These are phyloP conservation scores for Plasmopara muralis DNA, from an alignment of 352 stramenopile species.

Conservation along the genomic window DNA sequence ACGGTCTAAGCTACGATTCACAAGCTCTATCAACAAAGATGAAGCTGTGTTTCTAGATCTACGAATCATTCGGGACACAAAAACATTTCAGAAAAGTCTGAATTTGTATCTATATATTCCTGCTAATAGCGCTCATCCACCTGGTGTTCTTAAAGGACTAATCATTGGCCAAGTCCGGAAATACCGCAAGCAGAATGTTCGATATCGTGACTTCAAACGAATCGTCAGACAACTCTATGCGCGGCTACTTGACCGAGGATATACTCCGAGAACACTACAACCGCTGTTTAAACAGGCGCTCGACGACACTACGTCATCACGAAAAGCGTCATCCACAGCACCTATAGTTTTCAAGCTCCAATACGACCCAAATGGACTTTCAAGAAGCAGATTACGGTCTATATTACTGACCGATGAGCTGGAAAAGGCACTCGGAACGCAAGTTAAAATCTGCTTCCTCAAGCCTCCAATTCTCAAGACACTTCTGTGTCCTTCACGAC, in stretches of 20 bases:
- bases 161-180: no score
- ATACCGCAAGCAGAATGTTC: no score
- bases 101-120: no score
- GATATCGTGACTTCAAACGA: no score
- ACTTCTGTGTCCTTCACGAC: not conserved
- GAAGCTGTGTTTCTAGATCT: no score
- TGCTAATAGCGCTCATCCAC: no score
- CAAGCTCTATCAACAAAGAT: no score
- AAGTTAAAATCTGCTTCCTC: not conserved
- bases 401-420: not conserved
- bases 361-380: not conserved
- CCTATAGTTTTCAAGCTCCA: not conserved
- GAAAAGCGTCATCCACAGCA: not conserved
- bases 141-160: no score
- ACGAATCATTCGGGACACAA: no score
- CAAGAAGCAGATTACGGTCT: not conserved
- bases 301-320: not conserved
- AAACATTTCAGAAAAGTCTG: no score
- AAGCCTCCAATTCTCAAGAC: not conserved
- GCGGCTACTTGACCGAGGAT: not conserved
- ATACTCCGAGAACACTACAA: not conserved
- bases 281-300: not conserved
- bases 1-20: no score
- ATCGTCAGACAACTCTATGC: no score
- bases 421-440: not conserved